Conservation (phyloP, 2,329 filamentous ascomycete genomes). For the Ambrosiella cleistominuta region DNA sequence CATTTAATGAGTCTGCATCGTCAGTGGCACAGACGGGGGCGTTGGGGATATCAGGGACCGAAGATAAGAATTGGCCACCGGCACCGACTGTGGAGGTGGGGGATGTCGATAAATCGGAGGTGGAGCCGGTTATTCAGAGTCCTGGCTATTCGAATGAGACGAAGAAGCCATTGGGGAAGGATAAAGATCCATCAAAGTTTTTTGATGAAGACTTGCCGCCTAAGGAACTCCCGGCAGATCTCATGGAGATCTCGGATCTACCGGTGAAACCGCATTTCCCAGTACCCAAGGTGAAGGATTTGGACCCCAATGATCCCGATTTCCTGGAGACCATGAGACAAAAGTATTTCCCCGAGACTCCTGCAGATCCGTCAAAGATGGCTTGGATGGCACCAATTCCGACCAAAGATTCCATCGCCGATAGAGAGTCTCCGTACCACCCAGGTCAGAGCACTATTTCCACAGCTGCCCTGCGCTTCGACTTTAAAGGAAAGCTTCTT, state of each 20-base stretch:
- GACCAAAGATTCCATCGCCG: slow-evolving; percentile 43
- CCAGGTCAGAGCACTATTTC: slow-evolving; percentile 56
- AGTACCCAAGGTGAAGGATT: slow-evolving; percentile 40
- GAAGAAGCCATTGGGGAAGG: slow-evolving; percentile 11
- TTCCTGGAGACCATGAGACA: slow-evolving; percentile 73
- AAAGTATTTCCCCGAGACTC: slow-evolving; percentile 84
- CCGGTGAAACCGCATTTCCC: slow-evolving; percentile 44
- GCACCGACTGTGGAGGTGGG: slow-evolving; percentile 22
- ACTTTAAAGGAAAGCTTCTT: slow-evolving; percentile 66
- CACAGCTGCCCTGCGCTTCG: slow-evolving; percentile 67
- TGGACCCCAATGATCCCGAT: slow-evolving; percentile 66
- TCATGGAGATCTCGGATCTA: slow-evolving; percentile 26
- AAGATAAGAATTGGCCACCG: slow-evolving; percentile 9
- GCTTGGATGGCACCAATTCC: slow-evolving; percentile 75
- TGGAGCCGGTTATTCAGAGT: slow-evolving; percentile 1
- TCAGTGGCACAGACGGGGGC: neutral
- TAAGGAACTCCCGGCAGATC: slow-evolving; percentile 23
- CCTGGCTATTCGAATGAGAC: neutral
- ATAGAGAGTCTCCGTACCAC: slow-evolving; percentile 63
- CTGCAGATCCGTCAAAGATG: slow-evolving; percentile 67
- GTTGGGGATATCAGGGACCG: neutral
- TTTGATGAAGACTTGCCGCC: slow-evolving; percentile 28
- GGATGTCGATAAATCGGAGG: slow-evolving; percentile 15
- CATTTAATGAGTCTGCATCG: slow-evolving; percentile 22
- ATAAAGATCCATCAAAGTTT: slow-evolving; percentile 11